Base-by-base conservation (phyloP, 495 filamentous ascomycete genomes). In the Trichoderma gamsii region DNA sequence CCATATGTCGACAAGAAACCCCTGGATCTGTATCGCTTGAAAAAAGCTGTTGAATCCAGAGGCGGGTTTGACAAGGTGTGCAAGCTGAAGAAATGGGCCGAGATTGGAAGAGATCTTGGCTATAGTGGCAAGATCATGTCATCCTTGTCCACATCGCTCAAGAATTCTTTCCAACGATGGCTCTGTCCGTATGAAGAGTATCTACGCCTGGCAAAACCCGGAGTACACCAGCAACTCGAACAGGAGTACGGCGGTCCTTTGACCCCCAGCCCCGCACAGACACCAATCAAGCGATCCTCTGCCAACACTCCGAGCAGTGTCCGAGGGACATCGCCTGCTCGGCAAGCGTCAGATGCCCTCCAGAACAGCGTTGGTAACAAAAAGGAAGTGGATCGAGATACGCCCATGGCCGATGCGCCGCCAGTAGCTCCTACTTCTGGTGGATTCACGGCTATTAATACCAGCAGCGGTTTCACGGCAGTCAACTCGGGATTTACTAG, bases 41-140 rank as follows among this genome's bases (percentile, higher is more conserved):
- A 97, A 77, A 98, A 98, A 77, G 93, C 95, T 0, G 95, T 99
- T 16, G 95, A 98, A 76, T 86, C 88, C 49, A 86, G 93, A 56
- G 95, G 95, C 38, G 95, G 95, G 0, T 99, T 99, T 72, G 92
- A 97, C 49, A 88, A 88, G 70, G 95, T 99, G 46, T 98, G 96
- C 83, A 97, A 96, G 79, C 84, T 88, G 64, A 99, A 99, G 78
- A 98, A 97, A 81, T 99, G 95, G 95, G 95, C 95, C 0, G 95
- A 99, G 77, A 97, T 99, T 70, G 95, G 95, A 43, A 89, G 95
- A 74, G 94, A 97, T 76, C 80, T 99, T 23, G 95, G 95, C 66
- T 99, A 99, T 79, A 97, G 95, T 74, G 95, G 95, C 74, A 99
- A 99, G 79, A 99, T 99, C 71, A 99, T 99, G 95, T 98, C 96